phyloP scores from a whole-genome alignment of 1,284 basidiomycete species.

The Violaceomyces palustris region DNA sequence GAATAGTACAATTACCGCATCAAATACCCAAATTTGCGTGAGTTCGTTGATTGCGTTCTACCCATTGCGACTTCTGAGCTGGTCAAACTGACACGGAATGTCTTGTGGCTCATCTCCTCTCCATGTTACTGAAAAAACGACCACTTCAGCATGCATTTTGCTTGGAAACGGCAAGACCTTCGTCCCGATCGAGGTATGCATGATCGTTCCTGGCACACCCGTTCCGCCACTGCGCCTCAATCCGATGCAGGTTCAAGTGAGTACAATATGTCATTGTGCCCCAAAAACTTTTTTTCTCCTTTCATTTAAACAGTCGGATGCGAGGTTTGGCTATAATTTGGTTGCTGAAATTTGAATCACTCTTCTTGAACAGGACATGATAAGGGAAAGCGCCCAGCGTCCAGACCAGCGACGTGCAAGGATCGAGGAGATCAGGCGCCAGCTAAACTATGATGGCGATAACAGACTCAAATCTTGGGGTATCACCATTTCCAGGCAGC shows the following conservation, averaged over 20 bases:
- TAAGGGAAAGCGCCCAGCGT: slow-evolving; percentile 12
- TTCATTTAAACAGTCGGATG: too few species aligned
- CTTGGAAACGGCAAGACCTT: slow-evolving; percentile 14
- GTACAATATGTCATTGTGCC: too few species aligned
- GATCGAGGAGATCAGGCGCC: slow-evolving; percentile 18
- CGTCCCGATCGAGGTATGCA: slow-evolving; percentile 32
- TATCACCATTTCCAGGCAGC: slow-evolving; percentile 49
- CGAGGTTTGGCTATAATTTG: too few species aligned
- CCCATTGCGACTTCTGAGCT: too few species aligned
- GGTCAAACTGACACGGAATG: too few species aligned
- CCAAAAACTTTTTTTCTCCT: too few species aligned
- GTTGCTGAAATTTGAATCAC: too few species aligned
- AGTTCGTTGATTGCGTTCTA: too few species aligned
- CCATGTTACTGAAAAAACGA: too few species aligned
- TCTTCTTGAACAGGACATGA: slow-evolving; percentile 24
- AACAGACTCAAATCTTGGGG: slow-evolving; percentile 51
- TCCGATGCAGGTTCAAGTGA: slow-evolving; percentile 13
- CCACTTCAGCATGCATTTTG: slow-evolving; percentile 25
- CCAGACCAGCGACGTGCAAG: slow-evolving; percentile 19
- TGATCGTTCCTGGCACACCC: slow-evolving; percentile 17
- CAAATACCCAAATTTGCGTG: slow-evolving; percentile 17
- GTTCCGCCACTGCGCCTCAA: slow-evolving; percentile 25
- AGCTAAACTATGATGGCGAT: slow-evolving; percentile 27
- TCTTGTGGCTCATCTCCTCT: too few species aligned
- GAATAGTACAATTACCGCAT: slow-evolving; percentile 29